Percentiles rank a stretch among this genome's conserved stretches.
These are phyloP conservation scores for Zanthoxylum bungeanum DNA, from an alignment of 345 rosid genomes.

Conservation along the genomic window DNA sequence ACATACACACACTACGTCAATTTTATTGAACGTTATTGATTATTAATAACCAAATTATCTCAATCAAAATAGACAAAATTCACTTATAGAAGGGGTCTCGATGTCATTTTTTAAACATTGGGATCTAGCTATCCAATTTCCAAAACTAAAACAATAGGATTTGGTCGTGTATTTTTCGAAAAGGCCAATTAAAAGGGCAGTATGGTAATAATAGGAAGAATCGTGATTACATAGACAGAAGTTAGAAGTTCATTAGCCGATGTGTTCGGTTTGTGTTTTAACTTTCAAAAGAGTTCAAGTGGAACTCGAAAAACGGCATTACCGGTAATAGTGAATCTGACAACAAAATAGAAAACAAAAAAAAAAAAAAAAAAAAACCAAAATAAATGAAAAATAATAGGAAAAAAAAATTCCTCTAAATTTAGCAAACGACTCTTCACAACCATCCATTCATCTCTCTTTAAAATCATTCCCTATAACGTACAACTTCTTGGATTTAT, in stretches of 20 bases:
- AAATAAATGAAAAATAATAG: background rate
- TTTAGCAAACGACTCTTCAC: slow-evolving; percentile 24
- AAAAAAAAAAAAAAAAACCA: background rate
- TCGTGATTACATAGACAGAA: background rate
- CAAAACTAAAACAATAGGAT: no score
- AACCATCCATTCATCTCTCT: slow-evolving; percentile 40
- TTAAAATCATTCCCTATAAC: background rate
- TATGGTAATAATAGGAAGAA: background rate
- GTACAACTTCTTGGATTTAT: slow-evolving; percentile 4
- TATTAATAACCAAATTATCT: no score
- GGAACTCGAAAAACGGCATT: slow-evolving; percentile 21
- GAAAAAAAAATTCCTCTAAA: slow-evolving; percentile 11
- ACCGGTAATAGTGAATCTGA: slow-evolving; percentile 29
- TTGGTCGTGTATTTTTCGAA: no score
- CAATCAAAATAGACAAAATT: no score
- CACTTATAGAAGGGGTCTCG: no score
- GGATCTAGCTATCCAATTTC: no score
- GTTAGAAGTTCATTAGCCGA: background rate
- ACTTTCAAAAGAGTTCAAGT: background rate
- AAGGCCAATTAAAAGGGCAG: background rate
- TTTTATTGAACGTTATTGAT: no score
- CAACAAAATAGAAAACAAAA: background rate
- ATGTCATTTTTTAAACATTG: no score
- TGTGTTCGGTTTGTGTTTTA: background rate
- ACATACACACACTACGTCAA: no score